Evolutionary conservation across 2,329 filamentous ascomycete genomes (phyloP), one percentile per base, ranked within the genome.

Genomic region (Fusarium mangiferae): DNA sequence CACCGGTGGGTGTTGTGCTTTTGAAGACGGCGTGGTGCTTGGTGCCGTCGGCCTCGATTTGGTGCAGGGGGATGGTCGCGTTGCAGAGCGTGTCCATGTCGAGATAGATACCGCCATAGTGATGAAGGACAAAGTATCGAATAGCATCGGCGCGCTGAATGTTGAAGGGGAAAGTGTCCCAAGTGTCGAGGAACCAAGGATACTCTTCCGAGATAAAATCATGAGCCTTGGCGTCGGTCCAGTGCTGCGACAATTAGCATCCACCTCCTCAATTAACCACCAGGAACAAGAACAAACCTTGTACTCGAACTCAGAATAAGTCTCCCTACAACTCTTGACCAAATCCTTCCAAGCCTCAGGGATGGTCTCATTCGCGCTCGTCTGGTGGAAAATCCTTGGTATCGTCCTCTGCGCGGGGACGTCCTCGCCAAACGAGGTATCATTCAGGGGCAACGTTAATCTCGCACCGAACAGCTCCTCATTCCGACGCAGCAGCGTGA

Each of bases 321-420:
- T 80, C 28, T 91, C 87, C 62, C 90, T 83, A 82, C 93, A 94
- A 75, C 87, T 91, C 81, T 90, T 84, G 75, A 93, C 91, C 38
- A 91, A 87, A 15, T 86, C 86, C 66, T 85, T 82, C 93, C 93
- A 94, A 60, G 90, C 87, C 51, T 83, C 84, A 0, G 92, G 92
- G 44, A 94, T 90, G 48, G 87, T 90, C 63, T 91, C 88, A 79
- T 93, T 94, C 78, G 89, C 89, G 81, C 91, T 92, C 11, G 92
- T 93, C 80, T 94, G 92, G 83, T 94, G 92, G 45, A 94, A 92
- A 77, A 94, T 94, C 82, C 92, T 92, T 58, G 93, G 93, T 55
- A 94, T 91, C 66, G 87, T 90, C 66, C 91, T 88, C 78, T 93
- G 93, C 77, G 88, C 89, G 80, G 92, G 92, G 7, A 66, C 7